Base-by-base conservation (phyloP, 371 early-diverging fungal species). In the Nematocida parisii region DNA sequence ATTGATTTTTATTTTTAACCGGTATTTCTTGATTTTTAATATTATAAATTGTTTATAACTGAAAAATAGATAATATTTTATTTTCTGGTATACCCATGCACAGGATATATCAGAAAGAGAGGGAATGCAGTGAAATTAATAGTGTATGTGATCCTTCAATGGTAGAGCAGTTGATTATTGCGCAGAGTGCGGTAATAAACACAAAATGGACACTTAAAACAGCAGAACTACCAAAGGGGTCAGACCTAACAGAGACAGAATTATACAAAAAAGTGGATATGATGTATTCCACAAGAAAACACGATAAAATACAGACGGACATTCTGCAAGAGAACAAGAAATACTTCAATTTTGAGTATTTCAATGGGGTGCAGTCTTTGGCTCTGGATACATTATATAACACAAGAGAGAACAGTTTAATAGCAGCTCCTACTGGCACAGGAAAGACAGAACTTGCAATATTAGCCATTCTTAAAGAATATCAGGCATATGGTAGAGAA, bases 351-450 rank as follows among this genome's bases (percentile, higher is more conserved):
- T 64, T 42, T 44, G 15, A 39, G 64, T 27, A 62, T 40, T 66
- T 81, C 22, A 82, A 82, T 55, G 60, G 40, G 5, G 46, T 82
- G n/a, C 82, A 82, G 45, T 60, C 54, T 50, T 27, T 61, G 42
- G 74, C 73, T 11, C 50, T 64, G n/a, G 50, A 39, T 5, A 39
- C 61, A 3, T 47, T 72, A 24, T 60, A 73, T 45, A 50, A 68
- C 39, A 67, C 61, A 18, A 24, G 66, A 44, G 82, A 73, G 18
- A 83, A 83, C 71, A 56, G 71, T 58, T 57, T 83, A 50, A 62
- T 83, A 42, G 61, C 72, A 67, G 71, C 83, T 40, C 83, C 83
- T 22, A 83, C 83, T 20, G 83, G 83, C 27, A 60, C 70, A 61
- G 83, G 83, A 56, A 83, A 83, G 47, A 75, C 83, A 54, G 56